Conservation (phyloP, 495 filamentous ascomycete species). For the Podospora didyma region DNA sequence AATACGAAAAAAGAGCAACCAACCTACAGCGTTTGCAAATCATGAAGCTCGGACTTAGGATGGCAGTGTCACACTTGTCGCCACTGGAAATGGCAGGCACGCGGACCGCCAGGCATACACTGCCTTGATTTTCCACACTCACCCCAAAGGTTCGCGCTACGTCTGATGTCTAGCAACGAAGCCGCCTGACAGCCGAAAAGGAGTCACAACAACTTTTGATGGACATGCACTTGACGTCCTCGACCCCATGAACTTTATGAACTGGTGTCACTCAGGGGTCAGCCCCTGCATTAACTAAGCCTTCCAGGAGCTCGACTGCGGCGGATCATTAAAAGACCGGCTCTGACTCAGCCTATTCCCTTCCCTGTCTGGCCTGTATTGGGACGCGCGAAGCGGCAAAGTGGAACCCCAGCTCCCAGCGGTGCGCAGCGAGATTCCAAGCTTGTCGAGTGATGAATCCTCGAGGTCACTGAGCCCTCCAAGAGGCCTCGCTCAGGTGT, state of each 20-base stretch:
- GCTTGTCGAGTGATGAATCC: neutral
- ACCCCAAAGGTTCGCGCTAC: neutral
- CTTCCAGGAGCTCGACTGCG: neutral
- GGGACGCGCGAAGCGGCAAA: neutral
- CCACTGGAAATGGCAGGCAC: no score
- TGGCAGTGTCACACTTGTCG: no score
- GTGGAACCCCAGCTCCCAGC: no score
- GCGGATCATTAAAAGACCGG: conserved; percentile 22
- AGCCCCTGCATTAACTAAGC: conserved; percentile 14
- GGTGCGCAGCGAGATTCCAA: neutral
- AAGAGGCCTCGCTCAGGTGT: conserved; percentile 6
- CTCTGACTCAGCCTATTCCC: conserved; percentile 9
- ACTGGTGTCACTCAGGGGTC: neutral
- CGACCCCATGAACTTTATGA: neutral
- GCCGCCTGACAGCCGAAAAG: conserved; percentile 7
- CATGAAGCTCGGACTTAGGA: no score
- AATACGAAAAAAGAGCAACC: no score
- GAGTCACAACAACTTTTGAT: conserved; percentile 15
- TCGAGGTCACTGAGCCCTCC: neutral
- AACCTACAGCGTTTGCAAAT: no score
- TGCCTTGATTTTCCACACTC: no score
- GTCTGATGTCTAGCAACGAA: neutral
- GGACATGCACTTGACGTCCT: conserved; percentile 12
- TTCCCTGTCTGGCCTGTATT: neutral
- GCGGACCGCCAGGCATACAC: no score